These are phyloP conservation scores for Symbiodinium natans DNA, from an alignment of 73 alveolate species.

Conservation along the genomic window DNA sequence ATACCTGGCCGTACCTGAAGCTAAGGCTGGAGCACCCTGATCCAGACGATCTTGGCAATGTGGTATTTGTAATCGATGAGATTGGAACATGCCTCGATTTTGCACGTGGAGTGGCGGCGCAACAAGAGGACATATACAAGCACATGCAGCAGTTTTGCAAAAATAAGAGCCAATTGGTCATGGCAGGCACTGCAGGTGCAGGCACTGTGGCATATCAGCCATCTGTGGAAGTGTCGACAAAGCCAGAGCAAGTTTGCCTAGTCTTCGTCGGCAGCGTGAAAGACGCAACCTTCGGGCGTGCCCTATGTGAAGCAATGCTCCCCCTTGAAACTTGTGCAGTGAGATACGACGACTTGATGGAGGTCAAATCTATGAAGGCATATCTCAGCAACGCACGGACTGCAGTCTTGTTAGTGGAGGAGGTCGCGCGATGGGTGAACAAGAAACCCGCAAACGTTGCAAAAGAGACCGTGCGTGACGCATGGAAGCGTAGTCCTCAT, in stretches of 20 bases:
- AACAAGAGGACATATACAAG: background rate
- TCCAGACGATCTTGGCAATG: background rate
- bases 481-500: background rate
- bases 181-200: background rate
- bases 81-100: background rate
- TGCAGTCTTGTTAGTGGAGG: background rate
- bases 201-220: background rate
- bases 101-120: background rate
- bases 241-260: background rate
- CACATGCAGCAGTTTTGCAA: background rate
- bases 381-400: constrained; percentile 12
- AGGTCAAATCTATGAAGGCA: background rate
- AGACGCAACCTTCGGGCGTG: background rate
- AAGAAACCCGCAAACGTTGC: background rate
- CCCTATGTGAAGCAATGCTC: too few relatives aligned
- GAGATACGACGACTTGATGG: background rate
- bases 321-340: background rate
- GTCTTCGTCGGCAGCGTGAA: background rate
- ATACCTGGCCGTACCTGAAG: too few relatives aligned
- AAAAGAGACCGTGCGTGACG: background rate
- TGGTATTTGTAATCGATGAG: background rate
- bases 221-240: background rate
- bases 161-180: background rate
- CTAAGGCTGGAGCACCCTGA: too few relatives aligned
- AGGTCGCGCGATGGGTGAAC: background rate